These are phyloP conservation scores for Phytopythium aichiense DNA, from an alignment of 352 stramenopile genomes.

Conservation along the genomic window DNA sequence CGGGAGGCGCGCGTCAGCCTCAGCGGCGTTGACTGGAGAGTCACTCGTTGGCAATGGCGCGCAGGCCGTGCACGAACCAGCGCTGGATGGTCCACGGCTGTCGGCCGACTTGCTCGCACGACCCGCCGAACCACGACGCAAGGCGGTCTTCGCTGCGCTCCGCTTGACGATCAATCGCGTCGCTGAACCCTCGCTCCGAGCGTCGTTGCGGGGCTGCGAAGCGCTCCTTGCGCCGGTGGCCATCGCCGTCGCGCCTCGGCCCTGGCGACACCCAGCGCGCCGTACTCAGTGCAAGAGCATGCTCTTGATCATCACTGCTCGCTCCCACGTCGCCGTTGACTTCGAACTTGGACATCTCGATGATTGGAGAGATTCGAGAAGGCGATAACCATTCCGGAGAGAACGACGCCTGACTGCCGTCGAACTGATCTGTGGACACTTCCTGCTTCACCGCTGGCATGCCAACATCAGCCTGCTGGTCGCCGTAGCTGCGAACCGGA, in stretches of 20 bases:
- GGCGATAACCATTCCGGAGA: not conserved
- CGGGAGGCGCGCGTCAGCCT: not conserved
- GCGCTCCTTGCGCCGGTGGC: not conserved
- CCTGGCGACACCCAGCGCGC: not conserved
- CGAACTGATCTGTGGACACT: no score
- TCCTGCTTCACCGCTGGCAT: not conserved
- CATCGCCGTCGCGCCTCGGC: no score
- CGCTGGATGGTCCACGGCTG: conserved; percentile 44
- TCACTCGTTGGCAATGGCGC: not conserved
- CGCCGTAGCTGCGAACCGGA: not conserved
- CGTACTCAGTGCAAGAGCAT: not conserved
- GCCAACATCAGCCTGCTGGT: not conserved
- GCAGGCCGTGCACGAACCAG: conserved; percentile 36
- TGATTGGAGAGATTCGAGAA: not conserved
- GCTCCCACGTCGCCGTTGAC: not conserved
- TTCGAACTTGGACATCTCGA: not conserved
- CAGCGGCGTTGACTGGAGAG: not conserved
- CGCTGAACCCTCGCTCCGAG: not conserved
- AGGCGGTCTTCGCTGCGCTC: not conserved
- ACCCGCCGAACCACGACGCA: conserved; percentile 27
- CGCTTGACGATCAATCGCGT: no score
- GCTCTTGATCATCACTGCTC: not conserved
- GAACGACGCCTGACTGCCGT: not conserved
- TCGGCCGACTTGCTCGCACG: conserved; percentile 27
- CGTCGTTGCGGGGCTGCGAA: not conserved